phyloP scores from a whole-genome alignment of 1,284 basidiomycete species.

The Ustilago crameri region DNA sequence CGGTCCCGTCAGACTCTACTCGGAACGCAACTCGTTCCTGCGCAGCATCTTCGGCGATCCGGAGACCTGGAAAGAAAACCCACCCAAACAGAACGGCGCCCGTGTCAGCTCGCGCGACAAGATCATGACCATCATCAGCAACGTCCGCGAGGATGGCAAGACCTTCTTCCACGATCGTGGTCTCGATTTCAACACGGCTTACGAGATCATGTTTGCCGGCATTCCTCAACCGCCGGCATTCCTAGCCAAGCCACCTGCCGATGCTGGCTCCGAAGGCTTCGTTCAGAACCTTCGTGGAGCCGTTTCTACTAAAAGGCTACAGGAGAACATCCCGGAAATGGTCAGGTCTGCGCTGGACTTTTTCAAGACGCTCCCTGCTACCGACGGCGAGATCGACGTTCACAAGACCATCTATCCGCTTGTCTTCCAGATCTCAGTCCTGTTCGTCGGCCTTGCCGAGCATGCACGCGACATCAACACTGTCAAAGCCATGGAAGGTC shows the following conservation, averaged over 20 bases:
- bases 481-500: constrained; percentile 32
- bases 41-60: constrained; percentile 46
- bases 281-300: constrained; percentile 36
- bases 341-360: constrained; percentile 19
- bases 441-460: constrained; percentile 39
- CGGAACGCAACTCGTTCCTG: constrained; percentile 42
- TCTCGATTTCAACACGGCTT: constrained; percentile 41
- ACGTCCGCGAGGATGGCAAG: constrained; percentile 32
- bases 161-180: constrained; percentile 53
- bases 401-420: constrained; percentile 50
- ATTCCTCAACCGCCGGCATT: constrained; percentile 34
- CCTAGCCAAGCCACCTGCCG: constrained; percentile 22
- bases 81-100: constrained; percentile 23
- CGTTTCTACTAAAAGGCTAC: constrained; percentile 15
- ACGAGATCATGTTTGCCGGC: constrained; percentile 50
- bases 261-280: constrained; percentile 30
- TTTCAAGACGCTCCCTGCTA: constrained; percentile 16
- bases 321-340: constrained; percentile 33
- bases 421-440: constrained; percentile 47
- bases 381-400: constrained; percentile 27
- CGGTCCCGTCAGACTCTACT: constrained; percentile 39
- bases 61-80: constrained; percentile 22
- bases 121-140: constrained; percentile 44
- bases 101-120: constrained; percentile 36
- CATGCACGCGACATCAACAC: constrained; percentile 33